Conservation (phyloP, 805 yeast species). For the Kluyveromyces nonfermentans region DNA sequence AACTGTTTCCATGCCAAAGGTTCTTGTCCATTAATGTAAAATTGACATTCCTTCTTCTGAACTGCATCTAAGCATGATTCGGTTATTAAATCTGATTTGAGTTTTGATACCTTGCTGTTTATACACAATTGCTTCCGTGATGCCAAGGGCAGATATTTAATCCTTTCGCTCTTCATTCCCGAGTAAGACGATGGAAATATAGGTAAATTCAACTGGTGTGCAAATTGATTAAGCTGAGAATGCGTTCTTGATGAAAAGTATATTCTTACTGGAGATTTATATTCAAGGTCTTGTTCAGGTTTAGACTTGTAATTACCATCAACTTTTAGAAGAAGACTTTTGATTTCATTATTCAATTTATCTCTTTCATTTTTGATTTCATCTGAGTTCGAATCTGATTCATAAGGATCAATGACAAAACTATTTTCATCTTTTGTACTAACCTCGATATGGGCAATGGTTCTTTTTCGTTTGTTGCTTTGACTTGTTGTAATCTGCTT, state of each 20-base stretch:
- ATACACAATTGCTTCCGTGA: conserved; percentile 83
- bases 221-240: conserved; percentile 76
- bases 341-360: conserved; percentile 38
- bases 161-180: conserved; percentile 35
- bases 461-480: conserved; percentile 14
- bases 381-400: conserved; percentile 9
- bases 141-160: conserved; percentile 65
- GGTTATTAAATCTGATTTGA: conserved; percentile 47
- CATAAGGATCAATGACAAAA: conserved; percentile 17
- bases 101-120: conserved; percentile 46
- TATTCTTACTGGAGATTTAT: conserved; percentile 38
- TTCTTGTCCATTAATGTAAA: conserved; percentile 11
- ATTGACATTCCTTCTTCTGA: conserved; percentile 6
- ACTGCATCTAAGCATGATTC: conserved; percentile 33
- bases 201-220: conserved; percentile 58
- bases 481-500: conserved; percentile 3
- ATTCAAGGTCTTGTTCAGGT: conserved; percentile 10
- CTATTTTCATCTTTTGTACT: conserved; percentile 19
- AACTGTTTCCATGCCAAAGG: conserved; percentile 34
- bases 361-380: conserved; percentile 22
- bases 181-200: conserved; percentile 52
- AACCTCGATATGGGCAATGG: conserved; percentile 16
- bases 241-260: conserved; percentile 82
- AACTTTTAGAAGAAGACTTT: conserved; percentile 36
- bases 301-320: conserved; percentile 18